A percentile compares a stretch with the other conserved stretches of the same genome.
Conservation (phyloP, 345 rosid species). For the Adansonia digitata region DNA sequence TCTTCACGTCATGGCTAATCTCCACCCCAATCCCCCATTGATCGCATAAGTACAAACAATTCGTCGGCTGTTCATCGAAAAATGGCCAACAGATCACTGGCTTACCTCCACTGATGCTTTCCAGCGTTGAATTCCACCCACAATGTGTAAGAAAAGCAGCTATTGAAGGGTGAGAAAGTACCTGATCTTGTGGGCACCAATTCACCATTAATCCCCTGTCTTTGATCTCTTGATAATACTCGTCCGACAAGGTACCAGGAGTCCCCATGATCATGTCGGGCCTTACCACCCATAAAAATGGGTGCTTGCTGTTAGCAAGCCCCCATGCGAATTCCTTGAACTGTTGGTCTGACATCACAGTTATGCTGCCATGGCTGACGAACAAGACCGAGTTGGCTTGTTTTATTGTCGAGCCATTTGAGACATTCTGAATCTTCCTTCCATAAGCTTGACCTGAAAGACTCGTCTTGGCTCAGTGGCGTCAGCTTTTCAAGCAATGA, state of each 20-base stretch:
- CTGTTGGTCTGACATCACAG: neutral
- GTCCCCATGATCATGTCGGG: constrained; percentile 10
- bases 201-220: constrained; percentile 12
- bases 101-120: constrained; percentile 11
- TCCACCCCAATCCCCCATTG: constrained; percentile 13
- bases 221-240: neutral
- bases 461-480: neutral
- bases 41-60: constrained; percentile 11
- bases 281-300: constrained; percentile 19
- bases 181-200: constrained; percentile 19
- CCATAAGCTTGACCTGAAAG: constrained; percentile 10
- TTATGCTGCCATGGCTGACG: constrained; percentile 15
- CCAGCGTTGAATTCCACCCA: constrained; percentile 17
- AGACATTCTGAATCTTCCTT: constrained; percentile 10
- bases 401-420: constrained; percentile 8
- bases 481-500: constrained; percentile 28
- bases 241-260: neutral
- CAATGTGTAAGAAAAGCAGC: constrained; percentile 17
- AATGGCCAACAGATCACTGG: constrained; percentile 21
- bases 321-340: constrained; percentile 24
- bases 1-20: neutral
- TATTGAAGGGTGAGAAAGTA: constrained; percentile 6
- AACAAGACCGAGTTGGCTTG: constrained; percentile 13
- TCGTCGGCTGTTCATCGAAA: constrained; percentile 15
- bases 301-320: constrained; percentile 13